Conservation (phyloP, 805 yeast species). For the Ogataea ganodermae region DNA sequence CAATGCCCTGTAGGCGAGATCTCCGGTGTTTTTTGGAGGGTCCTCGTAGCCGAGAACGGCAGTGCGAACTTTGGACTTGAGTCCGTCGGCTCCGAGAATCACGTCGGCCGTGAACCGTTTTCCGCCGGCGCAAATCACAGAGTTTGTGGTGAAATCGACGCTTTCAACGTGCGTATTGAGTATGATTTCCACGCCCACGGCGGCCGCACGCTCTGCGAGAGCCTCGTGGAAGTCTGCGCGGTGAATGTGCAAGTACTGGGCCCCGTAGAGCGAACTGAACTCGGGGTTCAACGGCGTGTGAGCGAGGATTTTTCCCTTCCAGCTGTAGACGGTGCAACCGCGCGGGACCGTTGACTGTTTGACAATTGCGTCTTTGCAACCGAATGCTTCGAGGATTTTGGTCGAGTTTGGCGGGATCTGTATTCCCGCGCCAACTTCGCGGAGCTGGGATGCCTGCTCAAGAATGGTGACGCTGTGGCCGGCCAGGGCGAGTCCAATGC, state of each 20-base stretch:
- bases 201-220: constrained; percentile 6
- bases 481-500: constrained; percentile 10
- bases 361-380: constrained; percentile 12
- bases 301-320: constrained; percentile 9
- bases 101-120: constrained; percentile 8
- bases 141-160: constrained; percentile 7
- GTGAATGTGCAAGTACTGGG: constrained; percentile 13
- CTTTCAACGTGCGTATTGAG: constrained; percentile 4
- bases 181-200: constrained; percentile 7
- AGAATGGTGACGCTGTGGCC: constrained; percentile 13
- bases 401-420: constrained; percentile 16
- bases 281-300: constrained; percentile 10
- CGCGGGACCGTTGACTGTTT: constrained; percentile 10
- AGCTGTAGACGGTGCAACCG: constrained; percentile 9
- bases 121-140: constrained; percentile 5
- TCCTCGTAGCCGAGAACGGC: constrained; percentile 10
- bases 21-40: constrained; percentile 14
- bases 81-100: constrained; percentile 16
- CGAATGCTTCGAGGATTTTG: constrained; percentile 10
- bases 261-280: constrained; percentile 6
- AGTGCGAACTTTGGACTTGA: constrained; percentile 11
- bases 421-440: constrained; percentile 15
- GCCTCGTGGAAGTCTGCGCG: constrained; percentile 13
- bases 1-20: constrained; percentile 13
- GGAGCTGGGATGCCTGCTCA: constrained; percentile 10